phyloP scores from a whole-genome alignment of 345 rosid genomes.

The Salix udensis region DNA sequence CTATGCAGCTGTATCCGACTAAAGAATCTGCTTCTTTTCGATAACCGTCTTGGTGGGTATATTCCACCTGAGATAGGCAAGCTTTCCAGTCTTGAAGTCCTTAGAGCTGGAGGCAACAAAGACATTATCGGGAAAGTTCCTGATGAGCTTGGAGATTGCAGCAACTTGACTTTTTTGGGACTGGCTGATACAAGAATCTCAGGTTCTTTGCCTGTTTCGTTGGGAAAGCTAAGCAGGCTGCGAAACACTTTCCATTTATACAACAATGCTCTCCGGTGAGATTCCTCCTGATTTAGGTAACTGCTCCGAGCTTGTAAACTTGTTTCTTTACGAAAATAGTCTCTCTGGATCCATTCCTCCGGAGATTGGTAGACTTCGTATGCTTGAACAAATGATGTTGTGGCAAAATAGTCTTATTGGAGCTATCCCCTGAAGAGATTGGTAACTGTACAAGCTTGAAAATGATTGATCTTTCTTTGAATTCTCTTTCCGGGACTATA shows the following conservation, averaged over 20 bases:
- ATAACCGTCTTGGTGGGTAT: conserved; percentile 59
- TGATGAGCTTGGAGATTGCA: conserved; percentile 66
- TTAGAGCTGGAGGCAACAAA: conserved; percentile 83
- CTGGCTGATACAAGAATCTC: conserved; percentile 72
- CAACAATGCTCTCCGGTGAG: conserved; percentile 77
- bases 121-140: conserved; percentile 72
- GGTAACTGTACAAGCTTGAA: conserved; percentile 70
- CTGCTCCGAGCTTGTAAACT: conserved; percentile 74
- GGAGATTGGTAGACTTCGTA: conserved; percentile 62
- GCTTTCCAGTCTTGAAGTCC: conserved; percentile 52
- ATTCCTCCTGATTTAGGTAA: conserved; percentile 79
- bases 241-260: conserved; percentile 64
- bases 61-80: conserved; percentile 74
- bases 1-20: conserved; percentile 47
- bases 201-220: conserved; percentile 62
- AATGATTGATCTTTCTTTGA: conserved; percentile 75
- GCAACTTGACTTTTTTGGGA: conserved; percentile 70
- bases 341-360: conserved; percentile 77
- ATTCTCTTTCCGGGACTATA: conserved; percentile 72
- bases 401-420: conserved; percentile 86
- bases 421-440: conserved; percentile 68
- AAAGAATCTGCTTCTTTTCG: conserved; percentile 51
- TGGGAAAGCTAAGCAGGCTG: conserved; percentile 68
- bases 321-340: conserved; percentile 76
- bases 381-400: conserved; percentile 61